phyloP scores from a whole-genome alignment of 768 basidiomycete species.

The Russula brevipes region DNA sequence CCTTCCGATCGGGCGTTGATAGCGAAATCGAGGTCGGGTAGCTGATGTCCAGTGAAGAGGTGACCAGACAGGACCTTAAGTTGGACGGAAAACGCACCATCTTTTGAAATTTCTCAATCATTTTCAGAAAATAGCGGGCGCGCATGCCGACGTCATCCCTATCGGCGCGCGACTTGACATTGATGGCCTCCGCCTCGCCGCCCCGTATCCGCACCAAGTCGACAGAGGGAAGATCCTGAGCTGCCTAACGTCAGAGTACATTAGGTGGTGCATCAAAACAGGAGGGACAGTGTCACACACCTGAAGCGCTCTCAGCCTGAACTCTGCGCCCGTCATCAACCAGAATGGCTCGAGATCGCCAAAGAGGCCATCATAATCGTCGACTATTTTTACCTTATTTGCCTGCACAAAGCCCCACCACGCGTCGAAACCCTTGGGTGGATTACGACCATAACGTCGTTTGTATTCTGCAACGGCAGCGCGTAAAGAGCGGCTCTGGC shows the following conservation, averaged over 20 bases:
- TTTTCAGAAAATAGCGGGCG: slow-evolving; percentile 67
- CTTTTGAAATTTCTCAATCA: slow-evolving; percentile 66
- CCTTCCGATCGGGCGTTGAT: slow-evolving; percentile 94
- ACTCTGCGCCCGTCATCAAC: slow-evolving; percentile 63
- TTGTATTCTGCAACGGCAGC: slow-evolving; percentile 81
- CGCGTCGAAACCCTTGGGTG: slow-evolving; percentile 85
- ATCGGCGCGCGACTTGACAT: slow-evolving; percentile 50
- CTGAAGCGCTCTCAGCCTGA: slow-evolving; percentile 57
- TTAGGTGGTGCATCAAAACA: slow-evolving; percentile 1
- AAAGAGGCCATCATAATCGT: slow-evolving; percentile 83
- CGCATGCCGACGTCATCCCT: slow-evolving; percentile 71
- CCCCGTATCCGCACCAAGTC: slow-evolving; percentile 76
- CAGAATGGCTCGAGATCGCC: slow-evolving; percentile 85
- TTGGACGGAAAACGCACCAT: slow-evolving; percentile 39
- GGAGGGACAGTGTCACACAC: slow-evolving; percentile 35
- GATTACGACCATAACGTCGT: slow-evolving; percentile 66
- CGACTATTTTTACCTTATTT: slow-evolving; percentile 71
- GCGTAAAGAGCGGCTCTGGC: slow-evolving; percentile 75
- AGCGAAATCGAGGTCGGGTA: slow-evolving; percentile 93
- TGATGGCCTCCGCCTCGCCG: slow-evolving; percentile 56
- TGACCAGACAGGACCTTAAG: neutral
- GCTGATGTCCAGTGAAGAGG: slow-evolving; percentile 36
- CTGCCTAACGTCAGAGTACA: slow-evolving; percentile 36
- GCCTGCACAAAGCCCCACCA: slow-evolving; percentile 82
- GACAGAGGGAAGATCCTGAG: slow-evolving; percentile 74